Conservation (phyloP, 495 filamentous ascomycete genomes). For the Choiromyces venosus region DNA sequence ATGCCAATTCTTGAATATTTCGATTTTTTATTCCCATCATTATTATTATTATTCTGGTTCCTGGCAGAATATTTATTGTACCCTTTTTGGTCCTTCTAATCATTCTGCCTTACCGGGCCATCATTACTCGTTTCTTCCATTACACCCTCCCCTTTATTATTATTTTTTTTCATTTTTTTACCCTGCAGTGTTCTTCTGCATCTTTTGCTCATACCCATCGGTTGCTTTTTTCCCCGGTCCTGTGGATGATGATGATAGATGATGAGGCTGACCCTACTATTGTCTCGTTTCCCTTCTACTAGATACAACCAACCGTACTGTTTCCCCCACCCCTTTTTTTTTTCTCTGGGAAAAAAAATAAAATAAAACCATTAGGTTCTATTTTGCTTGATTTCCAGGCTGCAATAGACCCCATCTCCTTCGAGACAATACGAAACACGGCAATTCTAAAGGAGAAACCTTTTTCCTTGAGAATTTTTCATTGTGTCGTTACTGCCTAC, state of each 20-base stretch:
- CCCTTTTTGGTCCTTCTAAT: constrained; percentile 1
- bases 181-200: constrained; percentile 22
- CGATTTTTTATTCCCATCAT: neutral
- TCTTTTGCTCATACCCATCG: constrained; percentile 15
- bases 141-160: constrained; percentile 20
- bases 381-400: constrained; percentile 20
- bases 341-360: constrained; percentile 1
- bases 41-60: neutral
- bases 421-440: constrained; percentile 18
- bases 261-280: constrained; percentile 16
- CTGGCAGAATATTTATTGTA: neutral
- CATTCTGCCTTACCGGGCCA: constrained; percentile 29
- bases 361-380: constrained; percentile 11
- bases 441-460: constrained; percentile 16
- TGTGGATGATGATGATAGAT: constrained; percentile 16
- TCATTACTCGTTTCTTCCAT: constrained; percentile 22
- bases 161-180: constrained; percentile 18
- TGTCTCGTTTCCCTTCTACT: constrained; percentile 16
- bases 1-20: constrained; percentile 19
- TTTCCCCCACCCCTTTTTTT: constrained; percentile 6
- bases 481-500: constrained; percentile 20
- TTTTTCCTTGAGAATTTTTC: constrained; percentile 13
- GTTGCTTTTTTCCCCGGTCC: constrained; percentile 10
- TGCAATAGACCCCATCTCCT: constrained; percentile 17
- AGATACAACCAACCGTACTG: constrained; percentile 12